phyloP scores from a whole-genome alignment of 2,329 filamentous ascomycete species.

The Aureobasidium zeae region DNA sequence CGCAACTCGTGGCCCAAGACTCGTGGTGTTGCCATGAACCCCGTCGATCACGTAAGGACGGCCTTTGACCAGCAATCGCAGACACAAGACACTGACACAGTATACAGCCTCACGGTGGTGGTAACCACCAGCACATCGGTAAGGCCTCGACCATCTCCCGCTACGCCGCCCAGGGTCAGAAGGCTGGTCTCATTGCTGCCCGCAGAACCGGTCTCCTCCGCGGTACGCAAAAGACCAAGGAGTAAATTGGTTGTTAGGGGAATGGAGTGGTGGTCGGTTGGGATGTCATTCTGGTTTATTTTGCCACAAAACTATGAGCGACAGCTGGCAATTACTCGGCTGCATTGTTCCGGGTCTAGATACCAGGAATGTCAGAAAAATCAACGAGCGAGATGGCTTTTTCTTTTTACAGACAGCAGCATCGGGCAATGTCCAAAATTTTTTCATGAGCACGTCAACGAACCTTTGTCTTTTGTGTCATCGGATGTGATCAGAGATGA shows the following conservation, averaged over 20 bases:
- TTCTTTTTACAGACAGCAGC: conserved; percentile 12
- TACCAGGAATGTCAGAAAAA: conserved; percentile 16
- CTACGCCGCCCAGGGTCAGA: conserved; percentile 97
- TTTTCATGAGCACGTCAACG: conserved; percentile 12
- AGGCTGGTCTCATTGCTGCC: conserved; percentile 99
- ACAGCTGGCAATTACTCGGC: conserved; percentile 15
- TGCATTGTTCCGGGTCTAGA: conserved; percentile 15
- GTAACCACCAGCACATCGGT: conserved; percentile 99
- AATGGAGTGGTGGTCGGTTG: conserved; percentile 24
- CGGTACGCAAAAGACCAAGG: conserved; percentile 99
- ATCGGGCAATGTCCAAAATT: conserved; percentile 60
- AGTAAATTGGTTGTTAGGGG: conserved; percentile 38
- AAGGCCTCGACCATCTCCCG: conserved; percentile 99
- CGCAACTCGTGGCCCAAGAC: conserved; percentile 99
- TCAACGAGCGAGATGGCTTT: conserved; percentile 15
- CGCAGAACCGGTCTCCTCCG: conserved; percentile 98
- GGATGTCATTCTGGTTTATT: conserved; percentile 20
- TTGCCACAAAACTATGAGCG: conserved; percentile 16
- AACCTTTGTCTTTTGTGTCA: too few species aligned
- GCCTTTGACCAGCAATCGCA: conserved; percentile 10
- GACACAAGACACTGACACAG: conserved; percentile 26
- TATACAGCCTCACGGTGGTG: conserved; percentile 48
- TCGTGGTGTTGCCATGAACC: conserved; percentile 99
- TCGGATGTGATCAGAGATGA: neutral
- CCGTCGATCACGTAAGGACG: conserved; percentile 79